Evolutionary conservation across 441 rosid species (phyloP), one percentile per base, ranked within the genome.

Genomic region (Populus hybrid): DNA sequence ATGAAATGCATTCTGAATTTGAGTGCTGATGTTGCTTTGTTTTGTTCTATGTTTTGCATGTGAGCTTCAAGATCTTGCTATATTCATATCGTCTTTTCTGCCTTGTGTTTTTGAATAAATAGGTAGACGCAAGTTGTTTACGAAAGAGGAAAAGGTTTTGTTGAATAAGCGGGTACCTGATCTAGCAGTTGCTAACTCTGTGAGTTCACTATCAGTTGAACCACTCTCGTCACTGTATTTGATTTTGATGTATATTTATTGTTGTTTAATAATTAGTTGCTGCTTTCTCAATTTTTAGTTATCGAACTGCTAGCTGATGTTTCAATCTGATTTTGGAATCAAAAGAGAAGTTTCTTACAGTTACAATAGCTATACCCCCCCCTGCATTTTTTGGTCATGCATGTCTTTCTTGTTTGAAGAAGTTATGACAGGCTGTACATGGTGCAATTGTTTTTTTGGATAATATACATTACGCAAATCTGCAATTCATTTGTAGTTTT

Each of bases 61-160:
- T 12, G 34, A 30, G 28, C 70, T 10, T 67, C n/a, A 10, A 40
- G 71, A 66, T 23, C 3, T 73, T 36, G 69, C 30, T 21, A 34
- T 21, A 34, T 18, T 50, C 6, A 23, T 18, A 30, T n/a, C 72
- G 77, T 9, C 12, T 34, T 21, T 66, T 32, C 21, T 70, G 30
- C 30, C 54, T 70, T 36, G 11, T 42, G 9, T 79, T 36, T 34
- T 76, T 78, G 81, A 75, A 76, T 67, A 26, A 75, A 73, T 81
- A 90, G 94, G 88, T 65, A 87, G 81, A 5, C 88, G 93, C 35
- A 91, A 89, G 84, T 76, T 95, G 86, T 90, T 93, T 78, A 82
- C 93, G 0, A 88, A 81, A 84, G 97, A 95, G 87, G 97, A 95
- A 82, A 95, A 91, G 78, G 73, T 83, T 76, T 81, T 95, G 85